These are phyloP conservation scores for Penicillium sp. DNA, from an alignment of 2,329 filamentous ascomycete genomes.

Conservation along the genomic window DNA sequence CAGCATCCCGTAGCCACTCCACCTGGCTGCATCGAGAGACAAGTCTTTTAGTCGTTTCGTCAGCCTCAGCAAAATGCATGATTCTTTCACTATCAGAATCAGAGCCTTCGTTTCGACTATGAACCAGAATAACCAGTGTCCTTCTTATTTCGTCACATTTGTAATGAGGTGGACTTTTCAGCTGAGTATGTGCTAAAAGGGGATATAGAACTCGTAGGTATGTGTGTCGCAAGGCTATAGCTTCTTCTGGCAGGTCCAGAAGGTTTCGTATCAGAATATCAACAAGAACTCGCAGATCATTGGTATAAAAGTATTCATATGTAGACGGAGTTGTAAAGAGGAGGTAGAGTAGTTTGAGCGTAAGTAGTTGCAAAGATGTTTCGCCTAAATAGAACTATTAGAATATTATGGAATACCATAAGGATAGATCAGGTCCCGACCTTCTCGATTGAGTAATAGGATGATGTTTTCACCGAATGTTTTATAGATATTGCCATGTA, in stretches of 20 bases:
- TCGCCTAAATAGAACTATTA: constrained; percentile 52
- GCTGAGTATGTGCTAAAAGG: constrained; percentile 83
- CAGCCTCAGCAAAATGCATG: constrained; percentile 47
- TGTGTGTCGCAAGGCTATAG: constrained; percentile 71
- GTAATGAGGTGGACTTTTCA: constrained; percentile 82
- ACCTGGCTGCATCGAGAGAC: constrained; percentile 45
- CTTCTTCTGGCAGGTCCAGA: constrained; percentile 88
- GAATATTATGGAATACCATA: neutral
- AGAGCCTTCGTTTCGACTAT: constrained; percentile 64
- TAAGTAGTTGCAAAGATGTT: constrained; percentile 90
- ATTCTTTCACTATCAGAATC: constrained; percentile 43
- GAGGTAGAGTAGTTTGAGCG: constrained; percentile 90
- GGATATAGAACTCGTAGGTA: constrained; percentile 92
- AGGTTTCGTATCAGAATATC: constrained; percentile 96
- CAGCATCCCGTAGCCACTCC: constrained; percentile 37
- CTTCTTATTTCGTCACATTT: constrained; percentile 80
- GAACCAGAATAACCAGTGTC: constrained; percentile 68
- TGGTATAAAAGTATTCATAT: constrained; percentile 98
- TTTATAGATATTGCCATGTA: constrained; percentile 75
- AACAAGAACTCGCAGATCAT: constrained; percentile 87
- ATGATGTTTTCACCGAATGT: constrained; percentile 99
- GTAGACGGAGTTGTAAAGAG: constrained; percentile 89
- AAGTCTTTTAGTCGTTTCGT: constrained; percentile 47
- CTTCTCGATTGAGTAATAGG: constrained; percentile 87
- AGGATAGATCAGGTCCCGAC: constrained; percentile 24